These are phyloP conservation scores for Blastocystis hominis DNA, from an alignment of 352 stramenopile genomes.

Conservation along the genomic window DNA sequence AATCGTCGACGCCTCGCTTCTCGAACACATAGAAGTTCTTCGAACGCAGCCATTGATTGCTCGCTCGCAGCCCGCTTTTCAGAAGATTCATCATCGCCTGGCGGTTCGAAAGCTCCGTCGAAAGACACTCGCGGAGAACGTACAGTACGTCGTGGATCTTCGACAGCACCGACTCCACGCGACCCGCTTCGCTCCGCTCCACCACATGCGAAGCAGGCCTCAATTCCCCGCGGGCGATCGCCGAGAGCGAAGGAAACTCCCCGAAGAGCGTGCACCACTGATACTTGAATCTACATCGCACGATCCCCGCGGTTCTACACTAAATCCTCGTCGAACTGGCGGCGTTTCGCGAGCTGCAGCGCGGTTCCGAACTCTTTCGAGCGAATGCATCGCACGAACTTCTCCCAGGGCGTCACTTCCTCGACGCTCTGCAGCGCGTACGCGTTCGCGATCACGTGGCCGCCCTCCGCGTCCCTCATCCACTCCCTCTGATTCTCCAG, in stretches of 20 bases:
- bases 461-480: background rate
- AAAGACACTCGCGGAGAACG: background rate
- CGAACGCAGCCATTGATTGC: background rate
- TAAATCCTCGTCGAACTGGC: background rate
- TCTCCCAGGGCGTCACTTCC: background rate
- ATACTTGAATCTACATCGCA: background rate
- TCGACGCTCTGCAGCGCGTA: background rate
- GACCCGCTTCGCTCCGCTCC: background rate
- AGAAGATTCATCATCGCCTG: background rate
- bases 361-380: background rate
- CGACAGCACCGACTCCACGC: background rate
- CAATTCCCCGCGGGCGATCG: background rate
- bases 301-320: background rate
- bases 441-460: background rate
- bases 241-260: too few species aligned
- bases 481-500: background rate
- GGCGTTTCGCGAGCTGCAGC: background rate
- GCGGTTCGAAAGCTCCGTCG: background rate
- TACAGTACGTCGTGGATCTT: background rate
- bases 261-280: background rate
- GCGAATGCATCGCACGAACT: slow-evolving; percentile 1
- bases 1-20: background rate
- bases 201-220: background rate
- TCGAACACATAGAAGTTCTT: background rate
- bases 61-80: background rate